Conservation (phyloP, 257 asterid genomes). For the Leonotis leonurus region DNA sequence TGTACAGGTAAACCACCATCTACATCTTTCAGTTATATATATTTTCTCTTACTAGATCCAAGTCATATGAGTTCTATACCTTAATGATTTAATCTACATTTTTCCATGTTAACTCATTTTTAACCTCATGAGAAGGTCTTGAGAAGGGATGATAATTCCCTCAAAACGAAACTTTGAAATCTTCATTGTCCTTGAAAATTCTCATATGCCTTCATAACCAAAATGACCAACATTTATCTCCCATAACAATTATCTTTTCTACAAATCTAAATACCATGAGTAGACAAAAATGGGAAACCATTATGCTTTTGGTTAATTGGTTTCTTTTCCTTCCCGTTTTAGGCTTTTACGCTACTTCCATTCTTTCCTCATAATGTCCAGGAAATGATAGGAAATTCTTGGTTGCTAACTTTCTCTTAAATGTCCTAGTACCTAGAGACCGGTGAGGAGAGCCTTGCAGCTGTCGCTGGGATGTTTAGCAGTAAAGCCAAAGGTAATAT, state of each 20-base stretch:
- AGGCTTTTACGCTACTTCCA: conserved; percentile 2
- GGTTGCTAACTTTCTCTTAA: conserved; percentile 12
- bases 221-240: not conserved
- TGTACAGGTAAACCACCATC: conserved; percentile 64
- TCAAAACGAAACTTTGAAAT: not conserved
- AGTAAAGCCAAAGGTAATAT: conserved; percentile 93
- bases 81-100: not conserved
- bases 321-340: not conserved
- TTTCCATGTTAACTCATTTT: not conserved
- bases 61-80: not conserved
- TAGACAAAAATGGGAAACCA: too few relatives aligned
- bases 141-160: not conserved
- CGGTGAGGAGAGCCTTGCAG: conserved; percentile 97
- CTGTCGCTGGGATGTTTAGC: conserved; percentile 99
- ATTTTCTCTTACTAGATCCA: conserved; percentile 5
- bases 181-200: not conserved
- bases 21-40: not conserved
- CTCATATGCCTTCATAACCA: not conserved
- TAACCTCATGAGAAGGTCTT: not conserved
- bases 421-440: conserved; percentile 75
- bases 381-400: conserved; percentile 3
- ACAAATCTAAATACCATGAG: too few relatives aligned
- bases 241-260: too few relatives aligned
- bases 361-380: conserved; percentile 1
- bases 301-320: not conserved